Evolutionary conservation across 441 rosid genomes (phyloP), one percentile per base, ranked within the genome.

Genomic region (Mallotus japonicus): DNA sequence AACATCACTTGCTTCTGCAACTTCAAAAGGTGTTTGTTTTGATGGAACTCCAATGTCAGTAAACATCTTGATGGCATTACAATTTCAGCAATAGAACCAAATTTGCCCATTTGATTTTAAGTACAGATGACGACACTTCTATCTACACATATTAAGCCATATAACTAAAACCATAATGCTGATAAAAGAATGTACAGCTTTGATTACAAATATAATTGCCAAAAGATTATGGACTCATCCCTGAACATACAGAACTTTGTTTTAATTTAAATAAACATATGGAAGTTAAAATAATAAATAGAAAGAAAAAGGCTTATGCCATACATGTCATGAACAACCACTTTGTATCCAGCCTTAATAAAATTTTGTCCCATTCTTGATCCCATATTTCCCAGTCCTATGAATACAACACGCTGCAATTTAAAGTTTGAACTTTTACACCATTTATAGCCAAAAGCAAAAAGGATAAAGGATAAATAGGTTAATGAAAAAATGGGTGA

Each of bases 341-440:
- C 73, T 58, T 81, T 87, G 84, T 78, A 89, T 80, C 97, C 95
- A 82, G 92, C 91, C 81, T 87, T 91, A 65, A 91, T 72, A 51
- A 95, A 89, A 85, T 90, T 95, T 65, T 84, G 81, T 44, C 89
- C 99, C 99, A 95, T 95, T 78, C 96, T 89, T 60, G 89, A 91
- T 73, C 97, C 97, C 97, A 95, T 95, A 76, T 88, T 92, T 64
- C 97, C 99, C 77, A 95, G 93, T 70, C 99, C 99, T 62, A 95
- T 86, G 87, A 95, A 95, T 65, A 97, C 99, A 80, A 95, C 85
- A 82, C 73, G 85, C 96, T 95, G 97, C 3, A 14, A 57, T 17
- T 79, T 54, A 66, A n/a, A n/a, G n/a, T n/a, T n/a, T n/a, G n/a
- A n/a, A n/a, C n/a, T n/a, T n/a, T n/a, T n/a, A n/a, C n/a, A n/a